Conservation (phyloP, 805 yeast genomes). For the Wickerhamomyces chambardii region DNA sequence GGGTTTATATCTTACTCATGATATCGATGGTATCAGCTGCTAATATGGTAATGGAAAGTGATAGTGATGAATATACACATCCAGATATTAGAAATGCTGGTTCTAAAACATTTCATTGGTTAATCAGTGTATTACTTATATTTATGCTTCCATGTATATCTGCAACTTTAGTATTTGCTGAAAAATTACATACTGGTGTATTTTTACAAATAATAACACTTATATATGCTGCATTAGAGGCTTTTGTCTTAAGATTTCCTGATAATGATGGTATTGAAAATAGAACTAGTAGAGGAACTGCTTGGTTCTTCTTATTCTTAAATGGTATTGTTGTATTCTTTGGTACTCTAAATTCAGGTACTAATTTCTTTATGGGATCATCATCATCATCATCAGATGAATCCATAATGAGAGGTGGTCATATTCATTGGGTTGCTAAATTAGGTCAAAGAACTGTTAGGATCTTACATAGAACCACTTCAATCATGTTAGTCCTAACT, state of each 20-base stretch:
- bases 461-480: conserved; percentile 32
- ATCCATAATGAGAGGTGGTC: conserved; percentile 14
- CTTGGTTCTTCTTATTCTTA: conserved; percentile 48
- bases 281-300: conserved; percentile 56
- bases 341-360: conserved; percentile 49
- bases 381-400: no score
- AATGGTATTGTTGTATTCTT: conserved; percentile 38
- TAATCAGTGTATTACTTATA: conserved; percentile 35
- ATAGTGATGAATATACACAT: conserved; percentile 19
- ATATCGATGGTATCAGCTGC: no score
- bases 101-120: conserved; percentile 59
- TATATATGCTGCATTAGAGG: conserved; percentile 46
- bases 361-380: conserved; percentile 24
- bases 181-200: conserved; percentile 33
- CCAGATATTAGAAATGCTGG: conserved; percentile 35
- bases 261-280: conserved; percentile 62
- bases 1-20: no score
- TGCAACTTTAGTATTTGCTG: conserved; percentile 46
- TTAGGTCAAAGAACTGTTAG: conserved; percentile 27
- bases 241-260: conserved; percentile 48
- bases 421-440: conserved; percentile 22
- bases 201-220: conserved; percentile 37
- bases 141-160: conserved; percentile 50
- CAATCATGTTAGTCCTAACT: conserved; percentile 37
- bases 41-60: conserved; percentile 23